Conservation (phyloP, 148 eudicot species). For the Cornus controversa region DNA sequence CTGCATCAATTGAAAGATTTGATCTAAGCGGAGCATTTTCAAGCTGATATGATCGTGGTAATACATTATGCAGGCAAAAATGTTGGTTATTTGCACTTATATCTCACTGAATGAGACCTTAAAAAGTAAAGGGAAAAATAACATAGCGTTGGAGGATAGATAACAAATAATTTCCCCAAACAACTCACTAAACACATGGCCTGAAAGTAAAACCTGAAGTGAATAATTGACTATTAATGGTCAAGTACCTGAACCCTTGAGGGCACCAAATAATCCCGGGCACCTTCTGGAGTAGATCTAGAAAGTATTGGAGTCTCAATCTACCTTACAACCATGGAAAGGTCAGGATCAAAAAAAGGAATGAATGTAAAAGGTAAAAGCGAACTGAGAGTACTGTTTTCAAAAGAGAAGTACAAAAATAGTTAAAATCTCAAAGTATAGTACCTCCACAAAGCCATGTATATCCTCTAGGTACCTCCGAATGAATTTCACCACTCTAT, state of each 20-base stretch:
- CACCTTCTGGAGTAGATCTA: constrained; percentile 99
- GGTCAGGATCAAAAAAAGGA: constrained; percentile 37
- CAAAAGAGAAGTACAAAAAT: constrained; percentile 2
- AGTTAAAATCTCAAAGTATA: constrained; percentile 2
- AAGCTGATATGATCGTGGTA: no score
- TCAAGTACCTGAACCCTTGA: constrained; percentile 90
- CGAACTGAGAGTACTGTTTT: constrained; percentile 4
- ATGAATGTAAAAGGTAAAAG: not conserved
- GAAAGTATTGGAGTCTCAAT: constrained; percentile 98
- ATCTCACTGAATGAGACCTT: no score
- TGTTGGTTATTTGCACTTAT: no score
- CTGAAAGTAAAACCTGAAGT: not conserved
- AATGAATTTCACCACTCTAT: constrained; percentile 72
- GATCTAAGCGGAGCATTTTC: no score
- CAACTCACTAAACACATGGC: not conserved
- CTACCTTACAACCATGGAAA: constrained; percentile 79
- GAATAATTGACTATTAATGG: not conserved
- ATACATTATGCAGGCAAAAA: no score
- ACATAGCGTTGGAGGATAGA: no score
- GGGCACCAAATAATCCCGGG: constrained; percentile 97
- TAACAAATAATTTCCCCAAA: not conserved
- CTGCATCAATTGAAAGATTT: no score
- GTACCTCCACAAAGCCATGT: constrained; percentile 88
- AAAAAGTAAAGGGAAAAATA: no score
- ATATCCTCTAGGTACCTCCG: constrained; percentile 89